Evolutionary conservation across 2,329 filamentous ascomycete genomes (phyloP).

Genomic region (Monosporascus sp.): DNA sequence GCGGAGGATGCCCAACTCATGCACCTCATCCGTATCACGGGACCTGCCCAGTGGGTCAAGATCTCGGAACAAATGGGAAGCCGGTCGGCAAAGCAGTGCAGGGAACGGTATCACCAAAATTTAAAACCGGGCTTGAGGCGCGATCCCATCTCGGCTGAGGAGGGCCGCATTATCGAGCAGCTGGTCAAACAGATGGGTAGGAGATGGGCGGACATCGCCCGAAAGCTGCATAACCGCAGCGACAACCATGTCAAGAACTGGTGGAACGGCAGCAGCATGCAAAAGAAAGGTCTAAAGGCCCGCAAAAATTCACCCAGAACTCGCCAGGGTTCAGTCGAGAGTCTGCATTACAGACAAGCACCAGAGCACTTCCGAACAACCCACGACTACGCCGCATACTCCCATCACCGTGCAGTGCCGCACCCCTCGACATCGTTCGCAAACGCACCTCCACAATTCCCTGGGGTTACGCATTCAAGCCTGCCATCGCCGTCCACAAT

Average conservation of each 20-base stretch:
- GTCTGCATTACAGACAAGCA: slow-evolving; percentile 1
- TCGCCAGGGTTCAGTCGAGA: slow-evolving; percentile 25
- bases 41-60: slow-evolving; percentile 82
- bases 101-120: slow-evolving; percentile 92
- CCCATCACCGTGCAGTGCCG: slow-evolving; percentile 14
- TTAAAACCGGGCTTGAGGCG: slow-evolving; percentile 73
- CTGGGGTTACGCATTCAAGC: slow-evolving; percentile 14
- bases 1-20: slow-evolving; percentile 69
- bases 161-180: slow-evolving; percentile 68
- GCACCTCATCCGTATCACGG: slow-evolving; percentile 64
- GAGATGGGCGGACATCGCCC: slow-evolving; percentile 89
- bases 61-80: slow-evolving; percentile 72
- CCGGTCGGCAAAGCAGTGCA: slow-evolving; percentile 88
- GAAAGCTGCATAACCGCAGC: slow-evolving; percentile 74
- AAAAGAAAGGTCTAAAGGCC: slow-evolving; percentile 50
- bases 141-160: slow-evolving; percentile 65
- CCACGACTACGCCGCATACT: slow-evolving; percentile 14
- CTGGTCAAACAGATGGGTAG: slow-evolving; percentile 76
- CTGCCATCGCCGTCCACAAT: slow-evolving; percentile 27
- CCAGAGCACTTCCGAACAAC: neutral
- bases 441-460: slow-evolving; percentile 4
- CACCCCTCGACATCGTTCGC: slow-evolving; percentile 9
- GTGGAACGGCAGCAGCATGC: slow-evolving; percentile 93
- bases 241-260: slow-evolving; percentile 98
- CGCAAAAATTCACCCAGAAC: slow-evolving; percentile 27